phyloP scores from a whole-genome alignment of 208 protist species.

The Crithidia expoeki region DNA sequence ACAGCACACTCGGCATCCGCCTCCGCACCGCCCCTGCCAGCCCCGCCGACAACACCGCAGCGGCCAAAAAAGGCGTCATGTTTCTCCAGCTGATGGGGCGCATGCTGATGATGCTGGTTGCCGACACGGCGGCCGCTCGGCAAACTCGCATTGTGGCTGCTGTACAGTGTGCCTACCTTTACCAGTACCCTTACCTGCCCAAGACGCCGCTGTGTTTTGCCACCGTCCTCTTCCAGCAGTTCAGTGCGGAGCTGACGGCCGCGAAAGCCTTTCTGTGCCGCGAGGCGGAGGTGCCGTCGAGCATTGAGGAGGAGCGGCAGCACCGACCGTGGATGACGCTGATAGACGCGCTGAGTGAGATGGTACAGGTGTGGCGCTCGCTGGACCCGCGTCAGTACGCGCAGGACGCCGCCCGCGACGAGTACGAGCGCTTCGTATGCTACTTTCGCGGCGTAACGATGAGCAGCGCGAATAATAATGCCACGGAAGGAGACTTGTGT shows the following conservation, averaged over 20 bases:
- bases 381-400: slow-evolving; percentile 41
- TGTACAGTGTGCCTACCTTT: slow-evolving; percentile 71
- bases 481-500: neutral
- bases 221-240: slow-evolving; percentile 36
- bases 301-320: slow-evolving; percentile 40
- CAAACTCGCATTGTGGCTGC: slow-evolving; percentile 68
- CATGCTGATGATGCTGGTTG: slow-evolving; percentile 61
- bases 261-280: slow-evolving; percentile 41
- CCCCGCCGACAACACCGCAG: slow-evolving; percentile 13
- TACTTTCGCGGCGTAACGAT: slow-evolving; percentile 29
- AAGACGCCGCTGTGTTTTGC: slow-evolving; percentile 68
- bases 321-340: slow-evolving; percentile 73
- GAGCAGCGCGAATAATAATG: neutral
- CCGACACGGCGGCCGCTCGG: slow-evolving; percentile 43
- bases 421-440: slow-evolving; percentile 39
- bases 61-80: slow-evolving; percentile 22
- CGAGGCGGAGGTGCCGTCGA: slow-evolving; percentile 41
- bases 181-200: slow-evolving; percentile 75
- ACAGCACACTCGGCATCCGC: slow-evolving; percentile 60
- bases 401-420: slow-evolving; percentile 26
- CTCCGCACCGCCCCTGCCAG: slow-evolving; percentile 17
- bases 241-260: slow-evolving; percentile 33
- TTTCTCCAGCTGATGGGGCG: slow-evolving; percentile 59
- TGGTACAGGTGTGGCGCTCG: slow-evolving; percentile 59
- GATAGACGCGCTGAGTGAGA: slow-evolving; percentile 69